Conservation (phyloP, 2,329 filamentous ascomycete species). For the Sclerotinia trifoliorum region DNA sequence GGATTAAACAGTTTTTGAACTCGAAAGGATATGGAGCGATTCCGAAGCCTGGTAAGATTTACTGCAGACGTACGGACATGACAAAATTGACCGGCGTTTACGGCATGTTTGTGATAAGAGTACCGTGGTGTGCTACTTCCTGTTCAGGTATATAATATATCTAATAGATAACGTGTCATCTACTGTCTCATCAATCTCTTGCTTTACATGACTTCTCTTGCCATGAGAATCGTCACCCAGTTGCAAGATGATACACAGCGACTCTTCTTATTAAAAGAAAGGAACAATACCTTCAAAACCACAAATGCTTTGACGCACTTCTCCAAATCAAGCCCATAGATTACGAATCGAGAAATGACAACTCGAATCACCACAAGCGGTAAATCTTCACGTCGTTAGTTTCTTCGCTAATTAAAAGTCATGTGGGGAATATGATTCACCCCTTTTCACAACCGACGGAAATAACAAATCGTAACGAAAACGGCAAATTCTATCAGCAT, state of each 20-base stretch:
- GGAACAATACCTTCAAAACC: background rate
- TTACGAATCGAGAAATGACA: background rate
- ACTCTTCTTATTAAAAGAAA: background rate
- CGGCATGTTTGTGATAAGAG: background rate
- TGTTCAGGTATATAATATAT: background rate
- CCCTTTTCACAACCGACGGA: background rate
- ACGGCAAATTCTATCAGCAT: background rate
- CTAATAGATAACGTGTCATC: background rate
- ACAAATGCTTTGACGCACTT: background rate
- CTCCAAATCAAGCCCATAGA: background rate
- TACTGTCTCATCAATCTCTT: background rate
- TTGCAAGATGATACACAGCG: background rate
- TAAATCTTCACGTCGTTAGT: background rate
- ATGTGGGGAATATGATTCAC: background rate
- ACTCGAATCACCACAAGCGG: background rate
- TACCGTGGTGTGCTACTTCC: background rate
- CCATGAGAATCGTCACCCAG: background rate
- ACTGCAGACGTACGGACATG: background rate
- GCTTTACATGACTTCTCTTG: background rate
- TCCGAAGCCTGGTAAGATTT: background rate
- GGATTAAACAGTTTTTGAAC: background rate
- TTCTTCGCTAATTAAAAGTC: background rate
- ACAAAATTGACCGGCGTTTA: background rate
- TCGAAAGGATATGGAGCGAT: background rate
- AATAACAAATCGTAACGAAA: background rate